phyloP scores from a whole-genome alignment of 306 rosid genomes.

The Parietaria judaica region DNA sequence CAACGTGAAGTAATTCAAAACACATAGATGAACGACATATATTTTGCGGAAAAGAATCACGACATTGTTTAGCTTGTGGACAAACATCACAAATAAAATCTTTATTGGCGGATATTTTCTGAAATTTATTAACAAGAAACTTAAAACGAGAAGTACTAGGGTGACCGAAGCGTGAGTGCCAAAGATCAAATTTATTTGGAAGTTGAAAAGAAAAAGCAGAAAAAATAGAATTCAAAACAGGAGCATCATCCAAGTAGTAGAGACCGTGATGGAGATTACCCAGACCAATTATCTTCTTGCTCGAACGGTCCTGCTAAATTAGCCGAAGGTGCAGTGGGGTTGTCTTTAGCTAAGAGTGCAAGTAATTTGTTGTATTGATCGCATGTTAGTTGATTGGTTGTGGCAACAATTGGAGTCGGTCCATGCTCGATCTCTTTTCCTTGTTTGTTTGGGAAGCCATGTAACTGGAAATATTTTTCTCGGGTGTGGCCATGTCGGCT shows the following conservation, averaged over 20 bases:
- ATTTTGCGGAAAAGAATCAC: not conserved
- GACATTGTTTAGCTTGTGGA: conserved; percentile 1
- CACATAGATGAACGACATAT: not conserved
- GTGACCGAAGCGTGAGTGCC: conserved; percentile 1
- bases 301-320: conserved; percentile 3
- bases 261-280: not conserved
- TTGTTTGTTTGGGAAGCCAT: conserved; percentile 4
- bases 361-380: conserved; percentile 15
- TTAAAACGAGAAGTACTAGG: no score
- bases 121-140: not conserved
- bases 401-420: conserved; percentile 2
- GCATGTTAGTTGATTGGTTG: not conserved
- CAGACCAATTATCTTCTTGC: conserved; percentile 2
- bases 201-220: not conserved
- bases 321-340: not conserved
- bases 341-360: conserved; percentile 1
- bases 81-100: conserved; percentile 4
- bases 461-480: conserved; percentile 1
- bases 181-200: not conserved
- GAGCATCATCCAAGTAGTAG: not conserved
- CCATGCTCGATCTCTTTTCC: not conserved
- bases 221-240: not conserved
- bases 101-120: not conserved
- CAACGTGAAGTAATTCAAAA: conserved; percentile 9
- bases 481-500: conserved; percentile 10